Conservation (phyloP, 2,329 filamentous ascomycete genomes). For the Teratosphaeria epicoccoides region DNA sequence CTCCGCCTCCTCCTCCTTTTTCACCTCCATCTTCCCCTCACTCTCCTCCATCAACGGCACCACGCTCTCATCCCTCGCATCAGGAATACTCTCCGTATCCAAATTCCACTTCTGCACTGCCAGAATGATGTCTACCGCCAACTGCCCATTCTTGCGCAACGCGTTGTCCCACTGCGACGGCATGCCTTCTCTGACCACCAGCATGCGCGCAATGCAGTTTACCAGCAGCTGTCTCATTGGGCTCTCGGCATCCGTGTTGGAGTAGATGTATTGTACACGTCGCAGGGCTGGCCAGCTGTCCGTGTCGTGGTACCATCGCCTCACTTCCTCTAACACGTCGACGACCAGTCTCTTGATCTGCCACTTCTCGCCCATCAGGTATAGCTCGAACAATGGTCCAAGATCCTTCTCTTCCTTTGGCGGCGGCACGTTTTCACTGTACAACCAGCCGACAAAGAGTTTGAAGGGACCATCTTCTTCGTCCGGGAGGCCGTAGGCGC, state of each 20-base stretch:
- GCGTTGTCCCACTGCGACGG: constrained; percentile 46
- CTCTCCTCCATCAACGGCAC: constrained; percentile 28
- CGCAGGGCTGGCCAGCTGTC: constrained; percentile 43
- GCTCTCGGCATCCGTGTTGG: constrained; percentile 20
- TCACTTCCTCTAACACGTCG: constrained; percentile 40
- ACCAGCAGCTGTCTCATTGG: constrained; percentile 30
- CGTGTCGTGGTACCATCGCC: constrained; percentile 43
- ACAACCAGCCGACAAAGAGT: constrained; percentile 45
- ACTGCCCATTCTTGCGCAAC: constrained; percentile 43
- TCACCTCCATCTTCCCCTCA: constrained; percentile 25
- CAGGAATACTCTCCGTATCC: constrained; percentile 38
- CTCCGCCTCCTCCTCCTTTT: constrained; percentile 17
- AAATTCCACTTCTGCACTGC: constrained; percentile 46
- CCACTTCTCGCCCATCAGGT: constrained; percentile 45
- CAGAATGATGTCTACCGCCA: constrained; percentile 45
- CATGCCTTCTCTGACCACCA: constrained; percentile 38
- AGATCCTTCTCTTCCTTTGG: constrained; percentile 42
- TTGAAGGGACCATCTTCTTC: constrained; percentile 43
- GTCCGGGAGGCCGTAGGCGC: constrained; percentile 40
- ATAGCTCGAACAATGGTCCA: constrained; percentile 41
- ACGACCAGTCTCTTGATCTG: constrained; percentile 37
- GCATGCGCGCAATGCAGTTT: constrained; percentile 39
- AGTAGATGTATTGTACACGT: constrained; percentile 37
- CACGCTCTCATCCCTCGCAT: constrained; percentile 36
- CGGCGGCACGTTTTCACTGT: constrained; percentile 36